These are phyloP conservation scores for Vitis hybrid DNA, from an alignment of 177 flowering plant genomes.

Conservation along the genomic window DNA sequence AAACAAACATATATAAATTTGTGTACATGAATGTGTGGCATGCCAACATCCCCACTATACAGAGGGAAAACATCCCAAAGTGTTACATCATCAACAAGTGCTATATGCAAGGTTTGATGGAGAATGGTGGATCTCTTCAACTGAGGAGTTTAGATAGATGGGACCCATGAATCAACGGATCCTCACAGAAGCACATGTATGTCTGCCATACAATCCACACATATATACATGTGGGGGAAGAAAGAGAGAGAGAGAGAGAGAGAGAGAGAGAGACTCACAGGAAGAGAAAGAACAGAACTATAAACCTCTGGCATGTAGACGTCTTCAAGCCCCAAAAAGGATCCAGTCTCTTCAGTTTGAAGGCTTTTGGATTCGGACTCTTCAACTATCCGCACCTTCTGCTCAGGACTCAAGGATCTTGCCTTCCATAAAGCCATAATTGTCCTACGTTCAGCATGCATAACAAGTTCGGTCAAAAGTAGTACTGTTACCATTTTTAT, in stretches of 20 bases:
- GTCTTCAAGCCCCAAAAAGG: conserved; percentile 77
- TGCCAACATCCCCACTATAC: background rate
- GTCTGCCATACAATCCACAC: background rate
- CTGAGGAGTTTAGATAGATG: too few species aligned
- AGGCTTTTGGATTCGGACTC: conserved; percentile 53
- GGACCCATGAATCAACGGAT: too few species aligned
- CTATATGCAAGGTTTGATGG: too few species aligned
- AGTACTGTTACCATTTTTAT: background rate
- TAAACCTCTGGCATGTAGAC: conserved; percentile 74
- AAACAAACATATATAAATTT: background rate
- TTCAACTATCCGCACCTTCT: conserved; percentile 82
- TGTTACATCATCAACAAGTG: too few species aligned
- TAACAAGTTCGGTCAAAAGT: conserved; percentile 1
- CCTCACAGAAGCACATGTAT: too few species aligned
- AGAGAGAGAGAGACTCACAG: conserved; percentile 54
- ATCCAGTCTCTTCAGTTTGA: conserved; percentile 71
- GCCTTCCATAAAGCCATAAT: conserved; percentile 96
- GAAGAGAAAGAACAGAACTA: conserved; percentile 55
- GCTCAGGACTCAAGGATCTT: conserved; percentile 86
- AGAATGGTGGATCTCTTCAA: too few species aligned
- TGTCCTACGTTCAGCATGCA: conserved; percentile 48
- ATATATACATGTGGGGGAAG: background rate
- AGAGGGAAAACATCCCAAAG: background rate
- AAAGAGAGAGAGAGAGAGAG: conserved; percentile 19
- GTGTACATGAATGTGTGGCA: background rate